Conservation (phyloP, 2,329 filamentous ascomycete genomes). For the Verticillium albo-atrum region DNA sequence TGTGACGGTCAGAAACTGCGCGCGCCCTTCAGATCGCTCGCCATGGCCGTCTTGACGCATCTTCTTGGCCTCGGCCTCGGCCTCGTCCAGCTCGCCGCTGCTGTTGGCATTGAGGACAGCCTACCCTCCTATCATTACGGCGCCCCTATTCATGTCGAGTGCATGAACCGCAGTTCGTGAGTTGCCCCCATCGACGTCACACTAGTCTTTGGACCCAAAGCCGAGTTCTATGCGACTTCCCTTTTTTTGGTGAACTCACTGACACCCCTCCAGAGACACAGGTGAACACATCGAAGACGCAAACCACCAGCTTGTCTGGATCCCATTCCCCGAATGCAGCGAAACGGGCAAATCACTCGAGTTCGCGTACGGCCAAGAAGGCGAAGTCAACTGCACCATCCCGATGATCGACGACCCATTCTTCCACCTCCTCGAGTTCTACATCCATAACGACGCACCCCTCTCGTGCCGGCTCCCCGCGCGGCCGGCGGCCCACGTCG, state of each 20-base stretch:
- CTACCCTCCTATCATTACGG: slow-evolving; percentile 63
- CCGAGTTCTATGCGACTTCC: background rate
- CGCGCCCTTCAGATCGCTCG: background rate
- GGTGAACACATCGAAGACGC: slow-evolving; percentile 76
- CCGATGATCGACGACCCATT: slow-evolving; percentile 71
- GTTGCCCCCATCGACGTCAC: slow-evolving; percentile 21
- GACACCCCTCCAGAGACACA: slow-evolving; percentile 58
- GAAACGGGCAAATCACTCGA: slow-evolving; percentile 81
- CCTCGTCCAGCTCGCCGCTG: slow-evolving; percentile 16
- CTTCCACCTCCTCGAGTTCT: slow-evolving; percentile 92
- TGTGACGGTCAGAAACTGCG: background rate
- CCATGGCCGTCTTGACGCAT: background rate
- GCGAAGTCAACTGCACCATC: slow-evolving; percentile 80
- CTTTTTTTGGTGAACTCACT: background rate
- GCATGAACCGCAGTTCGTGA: slow-evolving; percentile 70
- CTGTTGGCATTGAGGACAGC: slow-evolving; percentile 29
- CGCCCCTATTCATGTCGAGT: slow-evolving; percentile 64
- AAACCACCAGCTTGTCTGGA: slow-evolving; percentile 76
- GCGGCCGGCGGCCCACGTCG: slow-evolving; percentile 57
- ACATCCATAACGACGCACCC: slow-evolving; percentile 94
- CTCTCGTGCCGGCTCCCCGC: slow-evolving; percentile 86
- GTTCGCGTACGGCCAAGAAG: slow-evolving; percentile 78
- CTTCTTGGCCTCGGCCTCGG: slow-evolving; percentile 1
- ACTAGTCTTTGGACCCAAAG: background rate
- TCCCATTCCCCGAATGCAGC: slow-evolving; percentile 85